These are phyloP conservation scores for Hymenotorrendiella dingleyae DNA, from an alignment of 2,329 filamentous ascomycete species.

Conservation along the genomic window DNA sequence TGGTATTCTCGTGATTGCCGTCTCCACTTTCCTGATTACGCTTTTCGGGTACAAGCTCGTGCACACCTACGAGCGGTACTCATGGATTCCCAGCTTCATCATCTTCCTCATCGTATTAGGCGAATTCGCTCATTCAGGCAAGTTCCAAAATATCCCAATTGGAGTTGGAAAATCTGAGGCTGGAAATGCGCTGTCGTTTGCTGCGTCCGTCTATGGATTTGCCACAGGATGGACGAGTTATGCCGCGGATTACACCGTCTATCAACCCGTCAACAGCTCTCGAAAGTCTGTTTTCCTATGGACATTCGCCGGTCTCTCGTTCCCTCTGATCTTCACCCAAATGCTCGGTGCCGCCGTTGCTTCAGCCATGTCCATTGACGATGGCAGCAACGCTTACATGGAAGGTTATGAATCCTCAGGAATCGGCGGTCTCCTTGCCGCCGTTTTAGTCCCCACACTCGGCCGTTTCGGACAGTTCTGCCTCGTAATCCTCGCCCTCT, in stretches of 20 bases:
- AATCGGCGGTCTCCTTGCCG: slow-evolving; percentile 61
- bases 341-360: slow-evolving; percentile 66
- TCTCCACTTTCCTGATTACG: slow-evolving; percentile 63
- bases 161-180: slow-evolving; percentile 52
- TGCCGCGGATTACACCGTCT: slow-evolving; percentile 75
- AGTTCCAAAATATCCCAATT: slow-evolving; percentile 58
- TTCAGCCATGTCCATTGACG: slow-evolving; percentile 53
- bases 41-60: slow-evolving; percentile 72
- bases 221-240: slow-evolving; percentile 69
- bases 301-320: slow-evolving; percentile 62
- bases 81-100: slow-evolving; percentile 67
- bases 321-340: slow-evolving; percentile 68
- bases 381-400: slow-evolving; percentile 47
- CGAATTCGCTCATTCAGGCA: slow-evolving; percentile 59
- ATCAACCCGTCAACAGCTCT: slow-evolving; percentile 59
- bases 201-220: slow-evolving; percentile 61
- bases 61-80: slow-evolving; percentile 70
- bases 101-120: slow-evolving; percentile 69
- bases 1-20: slow-evolving; percentile 67
- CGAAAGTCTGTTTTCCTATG: slow-evolving; percentile 60
- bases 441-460: slow-evolving; percentile 56
- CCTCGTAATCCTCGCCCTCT: slow-evolving; percentile 58
- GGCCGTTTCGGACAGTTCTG: slow-evolving; percentile 70
- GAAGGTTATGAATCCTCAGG: slow-evolving; percentile 49
- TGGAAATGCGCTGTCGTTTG: slow-evolving; percentile 58